Evolutionary conservation across 2,329 filamentous ascomycete species (phyloP).

Genomic region (Fusarium concolor): DNA sequence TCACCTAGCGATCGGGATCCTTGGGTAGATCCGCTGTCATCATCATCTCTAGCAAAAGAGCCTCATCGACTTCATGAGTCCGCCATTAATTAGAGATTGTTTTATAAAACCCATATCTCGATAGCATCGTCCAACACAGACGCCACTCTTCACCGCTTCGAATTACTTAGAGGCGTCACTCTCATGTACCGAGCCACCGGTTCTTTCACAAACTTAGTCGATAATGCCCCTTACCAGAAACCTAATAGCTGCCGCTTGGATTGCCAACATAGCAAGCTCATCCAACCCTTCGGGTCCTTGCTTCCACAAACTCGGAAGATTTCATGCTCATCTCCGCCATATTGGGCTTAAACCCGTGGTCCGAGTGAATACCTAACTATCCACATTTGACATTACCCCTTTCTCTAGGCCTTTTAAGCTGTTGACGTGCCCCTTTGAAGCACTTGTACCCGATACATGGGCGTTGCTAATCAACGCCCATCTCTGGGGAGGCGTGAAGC

Average conservation of each 20-base stretch:
- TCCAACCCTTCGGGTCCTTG: constrained; percentile 26
- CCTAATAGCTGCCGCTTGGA: constrained; percentile 19
- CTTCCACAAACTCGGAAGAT: constrained; percentile 26
- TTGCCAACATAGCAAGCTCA: constrained; percentile 22
- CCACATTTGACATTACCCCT: constrained; percentile 22
- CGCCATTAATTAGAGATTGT: background rate
- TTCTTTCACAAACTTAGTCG: constrained; percentile 38
- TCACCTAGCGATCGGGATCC: constrained; percentile 21
- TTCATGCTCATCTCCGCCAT: constrained; percentile 21
- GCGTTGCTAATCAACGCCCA: constrained; percentile 27
- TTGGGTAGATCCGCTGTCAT: constrained; percentile 47
- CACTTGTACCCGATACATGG: constrained; percentile 41
- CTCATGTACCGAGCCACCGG: constrained; percentile 38
- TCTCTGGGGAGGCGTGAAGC: constrained; percentile 9
- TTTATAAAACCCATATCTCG: background rate
- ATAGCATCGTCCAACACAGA: background rate
- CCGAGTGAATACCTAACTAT: background rate
- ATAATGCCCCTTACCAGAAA: constrained; percentile 28
- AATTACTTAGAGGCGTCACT: constrained; percentile 4
- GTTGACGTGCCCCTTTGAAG: background rate
- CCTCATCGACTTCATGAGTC: constrained; percentile 27
- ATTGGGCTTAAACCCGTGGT: constrained; percentile 28
- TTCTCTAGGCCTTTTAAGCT: constrained; percentile 26
- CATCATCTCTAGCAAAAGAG: constrained; percentile 36
- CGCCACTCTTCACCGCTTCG: constrained; percentile 21